These are phyloP conservation scores for Chamaenerion angustifolium DNA, from an alignment of 345 rosid species.

Conservation along the genomic window DNA sequence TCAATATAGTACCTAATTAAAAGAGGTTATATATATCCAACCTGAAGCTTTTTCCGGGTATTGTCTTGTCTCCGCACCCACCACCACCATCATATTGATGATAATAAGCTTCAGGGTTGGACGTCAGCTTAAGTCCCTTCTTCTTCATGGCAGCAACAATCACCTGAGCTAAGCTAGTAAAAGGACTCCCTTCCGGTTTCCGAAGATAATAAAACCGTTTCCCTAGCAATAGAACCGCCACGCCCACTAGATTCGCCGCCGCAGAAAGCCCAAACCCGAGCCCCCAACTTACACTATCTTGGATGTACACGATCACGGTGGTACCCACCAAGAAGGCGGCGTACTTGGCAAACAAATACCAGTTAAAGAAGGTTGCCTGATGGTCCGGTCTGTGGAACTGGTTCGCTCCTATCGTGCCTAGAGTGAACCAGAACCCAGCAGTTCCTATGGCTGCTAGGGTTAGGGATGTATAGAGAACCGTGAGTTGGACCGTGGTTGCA, in stretches of 20 bases:
- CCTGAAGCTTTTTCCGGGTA: constrained; percentile 8
- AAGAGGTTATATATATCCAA: too few species aligned
- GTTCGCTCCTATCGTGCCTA: constrained; percentile 13
- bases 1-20: too few species aligned
- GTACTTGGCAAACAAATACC: constrained; percentile 12
- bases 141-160: constrained; percentile 11
- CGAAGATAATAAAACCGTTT: constrained; percentile 6
- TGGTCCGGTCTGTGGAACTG: constrained; percentile 6
- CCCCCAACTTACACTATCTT: constrained; percentile 16
- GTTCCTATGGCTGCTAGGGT: constrained; percentile 10
- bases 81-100: constrained; percentile 1
- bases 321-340: not conserved
- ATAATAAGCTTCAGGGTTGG: constrained; percentile 7
- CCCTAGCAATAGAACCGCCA: constrained; percentile 7
- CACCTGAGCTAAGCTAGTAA: constrained; percentile 10
- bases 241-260: constrained; percentile 8
- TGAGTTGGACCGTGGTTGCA: constrained; percentile 8
- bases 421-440: constrained; percentile 9
- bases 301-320: constrained; percentile 11
- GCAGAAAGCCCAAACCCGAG: constrained; percentile 10
- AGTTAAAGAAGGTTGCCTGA: constrained; percentile 13
- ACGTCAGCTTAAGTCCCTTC: constrained; percentile 2
- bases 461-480: constrained; percentile 10
- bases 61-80: not conserved
- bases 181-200: constrained; percentile 16